Conservation (phyloP, 116 monocot species). For the Iris pallida region DNA sequence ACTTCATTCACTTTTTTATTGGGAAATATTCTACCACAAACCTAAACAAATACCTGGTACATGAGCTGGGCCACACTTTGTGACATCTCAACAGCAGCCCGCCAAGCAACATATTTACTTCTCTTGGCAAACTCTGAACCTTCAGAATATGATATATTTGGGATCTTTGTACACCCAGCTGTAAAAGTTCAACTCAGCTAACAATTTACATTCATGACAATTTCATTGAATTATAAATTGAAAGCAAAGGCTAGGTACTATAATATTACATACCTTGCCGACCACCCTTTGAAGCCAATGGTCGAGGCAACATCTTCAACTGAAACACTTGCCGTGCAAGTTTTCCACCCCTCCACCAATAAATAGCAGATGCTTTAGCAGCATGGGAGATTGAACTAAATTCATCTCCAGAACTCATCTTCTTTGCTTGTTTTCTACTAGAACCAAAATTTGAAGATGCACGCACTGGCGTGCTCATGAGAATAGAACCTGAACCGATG, state of each 20-base stretch:
- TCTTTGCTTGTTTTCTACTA: conserved; percentile 50
- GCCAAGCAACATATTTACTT: conserved; percentile 78
- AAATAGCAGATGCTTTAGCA: conserved; percentile 35
- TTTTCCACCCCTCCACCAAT: conserved; percentile 97
- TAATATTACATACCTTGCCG: conserved; percentile 68
- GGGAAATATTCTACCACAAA: background rate
- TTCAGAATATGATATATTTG: conserved; percentile 67
- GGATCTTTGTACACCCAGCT: conserved; percentile 86
- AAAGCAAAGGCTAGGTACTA: background rate
- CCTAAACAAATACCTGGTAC: conserved; percentile 40
- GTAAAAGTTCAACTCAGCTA: conserved; percentile 20
- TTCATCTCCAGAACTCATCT: conserved; percentile 23
- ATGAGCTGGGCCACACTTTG: conserved; percentile 53
- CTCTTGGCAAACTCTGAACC: conserved; percentile 76
- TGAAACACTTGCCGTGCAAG: conserved; percentile 71
- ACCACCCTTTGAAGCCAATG: conserved; percentile 56
- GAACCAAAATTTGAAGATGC: conserved; percentile 23
- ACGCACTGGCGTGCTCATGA: conserved; percentile 25
- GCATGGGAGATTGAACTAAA: conserved; percentile 6
- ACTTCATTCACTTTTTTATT: no score
- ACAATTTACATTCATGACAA: conserved; percentile 9
- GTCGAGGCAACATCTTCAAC: conserved; percentile 77
- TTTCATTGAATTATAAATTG: conserved; percentile 1
- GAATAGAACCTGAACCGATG: conserved; percentile 68
- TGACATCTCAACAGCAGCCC: conserved; percentile 87